A percentile compares a stretch with the other conserved stretches of the same genome.
Conservation (phyloP, 805 yeast genomes). For the Ogataea saltuana region DNA sequence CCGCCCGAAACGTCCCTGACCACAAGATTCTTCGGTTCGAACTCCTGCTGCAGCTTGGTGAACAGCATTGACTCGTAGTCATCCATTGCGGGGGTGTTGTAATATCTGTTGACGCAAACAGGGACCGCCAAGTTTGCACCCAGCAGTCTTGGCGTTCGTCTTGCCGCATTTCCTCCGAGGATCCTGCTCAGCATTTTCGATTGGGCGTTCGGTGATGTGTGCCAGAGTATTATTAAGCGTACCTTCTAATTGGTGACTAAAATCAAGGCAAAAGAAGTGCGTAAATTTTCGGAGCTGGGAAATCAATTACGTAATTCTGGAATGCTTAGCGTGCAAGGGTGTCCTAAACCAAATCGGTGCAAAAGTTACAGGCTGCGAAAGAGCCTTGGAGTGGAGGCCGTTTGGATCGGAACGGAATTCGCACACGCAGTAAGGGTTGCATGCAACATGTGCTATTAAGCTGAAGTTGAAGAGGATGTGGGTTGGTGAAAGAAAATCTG, state of each 20-base stretch:
- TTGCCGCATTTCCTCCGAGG: background rate
- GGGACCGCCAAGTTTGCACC: background rate
- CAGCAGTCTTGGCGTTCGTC: background rate
- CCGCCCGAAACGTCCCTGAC: conserved; percentile 92
- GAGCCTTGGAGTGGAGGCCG: no score
- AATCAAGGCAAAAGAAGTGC: no score
- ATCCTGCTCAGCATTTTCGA: background rate
- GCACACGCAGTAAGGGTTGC: no score
- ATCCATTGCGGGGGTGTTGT: conserved; percentile 37
- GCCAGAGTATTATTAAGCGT: conserved; percentile 2
- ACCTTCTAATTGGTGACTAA: conserved; percentile 3
- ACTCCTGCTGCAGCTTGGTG: conserved; percentile 51
- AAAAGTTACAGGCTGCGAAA: no score
- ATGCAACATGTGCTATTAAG: no score
- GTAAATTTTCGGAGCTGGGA: no score
- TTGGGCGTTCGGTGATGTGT: background rate
- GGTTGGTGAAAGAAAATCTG: no score
- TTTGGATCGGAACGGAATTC: no score
- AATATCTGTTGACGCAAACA: background rate
- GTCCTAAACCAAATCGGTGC: no score
- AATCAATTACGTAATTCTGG: no score
- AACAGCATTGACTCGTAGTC: conserved; percentile 67
- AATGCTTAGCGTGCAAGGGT: no score
- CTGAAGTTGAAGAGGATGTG: no score
- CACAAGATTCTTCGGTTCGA: conserved; percentile 60